A percentile compares a stretch with the other conserved stretches of the same genome.
Evolutionary conservation across 768 basidiomycete species (phyloP).

Genomic region (Kwoniella newhampshirensis): DNA sequence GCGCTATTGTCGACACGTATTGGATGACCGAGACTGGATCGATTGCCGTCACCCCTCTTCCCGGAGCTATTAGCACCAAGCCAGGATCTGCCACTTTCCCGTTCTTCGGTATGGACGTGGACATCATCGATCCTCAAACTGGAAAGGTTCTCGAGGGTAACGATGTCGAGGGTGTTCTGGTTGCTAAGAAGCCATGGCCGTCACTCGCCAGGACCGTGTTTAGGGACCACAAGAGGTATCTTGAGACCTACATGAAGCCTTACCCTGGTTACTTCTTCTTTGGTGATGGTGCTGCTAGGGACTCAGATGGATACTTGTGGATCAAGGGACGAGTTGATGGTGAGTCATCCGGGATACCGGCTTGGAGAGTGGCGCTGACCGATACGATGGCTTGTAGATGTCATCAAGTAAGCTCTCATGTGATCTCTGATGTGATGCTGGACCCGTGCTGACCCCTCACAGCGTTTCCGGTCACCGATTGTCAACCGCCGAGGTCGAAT

Average conservation of each 20-base stretch:
- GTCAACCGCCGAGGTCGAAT: constrained; percentile 97
- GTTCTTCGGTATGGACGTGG: constrained; percentile 92
- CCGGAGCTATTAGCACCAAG: constrained; percentile 93
- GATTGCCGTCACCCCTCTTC: constrained; percentile 87
- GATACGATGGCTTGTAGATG: too few relatives aligned
- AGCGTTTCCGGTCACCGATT: constrained; percentile 89
- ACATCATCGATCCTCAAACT: constrained; percentile 77
- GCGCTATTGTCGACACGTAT: constrained; percentile 82
- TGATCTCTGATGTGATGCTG: background rate
- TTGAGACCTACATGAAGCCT: constrained; percentile 76
- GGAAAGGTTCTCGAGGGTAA: constrained; percentile 73
- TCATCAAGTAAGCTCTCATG: constrained; percentile 66
- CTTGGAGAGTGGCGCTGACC: too few relatives aligned
- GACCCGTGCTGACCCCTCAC: constrained; percentile 3
- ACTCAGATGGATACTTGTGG: constrained; percentile 97
- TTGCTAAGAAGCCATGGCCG: constrained; percentile 85
- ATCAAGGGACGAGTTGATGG: constrained; percentile 96
- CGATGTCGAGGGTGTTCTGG: constrained; percentile 86
- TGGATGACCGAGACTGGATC: constrained; percentile 99
- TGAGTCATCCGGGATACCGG: too few relatives aligned
- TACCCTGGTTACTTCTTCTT: constrained; percentile 93
- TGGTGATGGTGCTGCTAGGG: constrained; percentile 94
- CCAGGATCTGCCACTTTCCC: constrained; percentile 96
- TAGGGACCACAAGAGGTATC: constrained; percentile 82
- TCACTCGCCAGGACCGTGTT: constrained; percentile 90